Percentiles rank a stretch among this genome's conserved stretches.
These are phyloP conservation scores for Chytriomyces sp. DNA, from an alignment of 192 early-diverging fungal species.

Conservation along the genomic window DNA sequence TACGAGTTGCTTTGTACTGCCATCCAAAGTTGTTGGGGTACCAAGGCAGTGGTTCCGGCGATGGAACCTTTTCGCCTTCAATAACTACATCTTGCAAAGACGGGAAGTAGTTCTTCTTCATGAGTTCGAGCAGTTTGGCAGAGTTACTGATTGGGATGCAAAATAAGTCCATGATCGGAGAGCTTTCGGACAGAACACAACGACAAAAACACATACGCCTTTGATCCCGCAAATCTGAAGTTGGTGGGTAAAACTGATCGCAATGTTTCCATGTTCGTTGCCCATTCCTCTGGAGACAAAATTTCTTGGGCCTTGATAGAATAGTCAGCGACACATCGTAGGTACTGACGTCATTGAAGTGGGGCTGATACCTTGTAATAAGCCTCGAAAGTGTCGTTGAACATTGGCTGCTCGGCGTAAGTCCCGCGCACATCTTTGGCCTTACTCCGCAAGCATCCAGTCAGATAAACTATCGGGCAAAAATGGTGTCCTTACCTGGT, in stretches of 20 bases:
- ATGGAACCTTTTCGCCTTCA: constrained; percentile 76
- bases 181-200: neutral
- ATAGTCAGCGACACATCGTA: neutral
- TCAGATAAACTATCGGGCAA: neutral
- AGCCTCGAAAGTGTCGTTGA: constrained; percentile 67
- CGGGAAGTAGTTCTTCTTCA: constrained; percentile 71
- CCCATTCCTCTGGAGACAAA: constrained; percentile 84
- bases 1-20: constrained; percentile 80
- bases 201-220: constrained; percentile 56
- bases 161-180: neutral
- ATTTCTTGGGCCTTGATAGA: constrained; percentile 63
- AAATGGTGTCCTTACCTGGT: neutral
- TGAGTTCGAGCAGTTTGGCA: constrained; percentile 69
- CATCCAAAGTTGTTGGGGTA: constrained; percentile 92
- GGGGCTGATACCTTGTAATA: constrained; percentile 69
- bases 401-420: constrained; percentile 53
- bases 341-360: neutral
- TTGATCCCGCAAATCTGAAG: constrained; percentile 92
- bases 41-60: constrained; percentile 83
- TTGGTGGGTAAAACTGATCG: constrained; percentile 81
- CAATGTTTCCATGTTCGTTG: constrained; percentile 72
- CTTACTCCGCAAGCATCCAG: neutral
- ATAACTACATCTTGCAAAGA: constrained; percentile 56
- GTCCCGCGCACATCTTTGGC: constrained; percentile 23
- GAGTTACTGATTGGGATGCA: constrained; percentile 56